Percentiles rank a stretch among this genome's conserved stretches.
phyloP scores from a whole-genome alignment of 2,329 filamentous ascomycete genomes.

The Parastagonospora avenae region DNA sequence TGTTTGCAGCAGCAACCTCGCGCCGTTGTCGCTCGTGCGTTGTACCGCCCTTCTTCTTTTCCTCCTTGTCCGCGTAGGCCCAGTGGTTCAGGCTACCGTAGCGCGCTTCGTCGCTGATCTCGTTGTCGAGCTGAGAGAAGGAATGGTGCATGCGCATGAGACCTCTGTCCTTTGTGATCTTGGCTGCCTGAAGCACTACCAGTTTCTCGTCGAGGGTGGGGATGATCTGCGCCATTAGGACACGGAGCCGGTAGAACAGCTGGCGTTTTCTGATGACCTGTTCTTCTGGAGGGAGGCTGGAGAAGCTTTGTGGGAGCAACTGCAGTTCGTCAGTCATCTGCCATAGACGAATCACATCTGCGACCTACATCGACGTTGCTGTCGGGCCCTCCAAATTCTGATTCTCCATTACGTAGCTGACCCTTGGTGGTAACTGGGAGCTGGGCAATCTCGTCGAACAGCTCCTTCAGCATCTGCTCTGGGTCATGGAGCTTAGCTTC shows the following conservation, averaged over 20 bases:
- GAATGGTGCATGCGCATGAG: slow-evolving; percentile 83
- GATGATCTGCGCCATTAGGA: slow-evolving; percentile 82
- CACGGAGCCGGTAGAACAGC: slow-evolving; percentile 77
- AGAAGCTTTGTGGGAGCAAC: slow-evolving; percentile 33
- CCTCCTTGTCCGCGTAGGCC: slow-evolving; percentile 85
- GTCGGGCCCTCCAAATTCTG: slow-evolving; percentile 41
- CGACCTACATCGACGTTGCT: slow-evolving; percentile 49
- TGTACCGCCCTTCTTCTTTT: slow-evolving; percentile 61
- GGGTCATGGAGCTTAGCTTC: slow-evolving; percentile 94
- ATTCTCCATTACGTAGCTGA: slow-evolving; percentile 29
- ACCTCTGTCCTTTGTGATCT: slow-evolving; percentile 85
- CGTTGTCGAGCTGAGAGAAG: slow-evolving; percentile 82
- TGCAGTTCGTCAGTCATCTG: slow-evolving; percentile 22
- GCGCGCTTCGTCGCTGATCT: slow-evolving; percentile 94
- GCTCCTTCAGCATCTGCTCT: slow-evolving; percentile 78
- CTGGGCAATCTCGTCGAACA: slow-evolving; percentile 67
- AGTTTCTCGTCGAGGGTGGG: slow-evolving; percentile 96
- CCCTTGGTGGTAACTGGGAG: slow-evolving; percentile 51
- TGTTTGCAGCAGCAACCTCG: slow-evolving; percentile 78
- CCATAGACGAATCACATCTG: slow-evolving; percentile 31
- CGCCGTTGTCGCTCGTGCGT: slow-evolving; percentile 75
- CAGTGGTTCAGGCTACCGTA: slow-evolving; percentile 91
- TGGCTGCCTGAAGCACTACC: slow-evolving; percentile 90
- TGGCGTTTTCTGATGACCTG: slow-evolving; percentile 65
- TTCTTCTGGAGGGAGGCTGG: slow-evolving; percentile 38